These are phyloP conservation scores for Kregervanrija fluxuum DNA, from an alignment of 805 yeast genomes.

Conservation along the genomic window DNA sequence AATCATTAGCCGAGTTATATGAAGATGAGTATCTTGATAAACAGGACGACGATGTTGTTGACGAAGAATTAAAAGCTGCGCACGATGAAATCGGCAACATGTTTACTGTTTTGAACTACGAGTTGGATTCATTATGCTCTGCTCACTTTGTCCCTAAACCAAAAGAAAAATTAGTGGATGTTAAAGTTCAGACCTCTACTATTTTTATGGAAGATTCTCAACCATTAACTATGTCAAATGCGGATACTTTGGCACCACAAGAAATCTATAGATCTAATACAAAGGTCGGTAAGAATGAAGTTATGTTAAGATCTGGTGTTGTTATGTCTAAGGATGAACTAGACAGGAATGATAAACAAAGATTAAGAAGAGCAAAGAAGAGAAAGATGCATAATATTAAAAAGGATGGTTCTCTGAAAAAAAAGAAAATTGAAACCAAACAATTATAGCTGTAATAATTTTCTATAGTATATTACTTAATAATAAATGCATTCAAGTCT, in stretches of 20 bases:
- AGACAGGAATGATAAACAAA: constrained; percentile 76
- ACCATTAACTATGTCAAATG: constrained; percentile 73
- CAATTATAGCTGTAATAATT: constrained; percentile 5
- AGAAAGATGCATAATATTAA: constrained; percentile 44
- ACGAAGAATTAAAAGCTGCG: constrained; percentile 59
- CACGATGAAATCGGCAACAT: constrained; percentile 73
- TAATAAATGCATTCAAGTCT: no score
- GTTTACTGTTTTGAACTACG: constrained; percentile 55
- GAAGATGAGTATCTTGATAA: constrained; percentile 66
- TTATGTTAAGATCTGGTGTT: constrained; percentile 67
- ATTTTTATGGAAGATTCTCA: constrained; percentile 95
- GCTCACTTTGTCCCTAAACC: constrained; percentile 94
- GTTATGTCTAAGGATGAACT: constrained; percentile 77
- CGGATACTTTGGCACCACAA: constrained; percentile 85
- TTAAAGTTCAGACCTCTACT: constrained; percentile 76
- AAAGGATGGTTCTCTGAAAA: constrained; percentile 24
- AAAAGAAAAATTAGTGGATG: constrained; percentile 67
- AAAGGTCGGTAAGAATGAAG: constrained; percentile 45
- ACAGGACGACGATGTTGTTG: constrained; percentile 29
- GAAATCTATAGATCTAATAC: constrained; percentile 63
- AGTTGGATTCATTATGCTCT: constrained; percentile 84
- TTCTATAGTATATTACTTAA: no score
- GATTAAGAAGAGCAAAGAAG: constrained; percentile 81
- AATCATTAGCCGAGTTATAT: constrained; percentile 85
- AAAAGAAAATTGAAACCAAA: constrained; percentile 17